Evolutionary conservation across 192 early-diverging fungal species (phyloP).

Genomic region (Paraglomus brasilianum): DNA sequence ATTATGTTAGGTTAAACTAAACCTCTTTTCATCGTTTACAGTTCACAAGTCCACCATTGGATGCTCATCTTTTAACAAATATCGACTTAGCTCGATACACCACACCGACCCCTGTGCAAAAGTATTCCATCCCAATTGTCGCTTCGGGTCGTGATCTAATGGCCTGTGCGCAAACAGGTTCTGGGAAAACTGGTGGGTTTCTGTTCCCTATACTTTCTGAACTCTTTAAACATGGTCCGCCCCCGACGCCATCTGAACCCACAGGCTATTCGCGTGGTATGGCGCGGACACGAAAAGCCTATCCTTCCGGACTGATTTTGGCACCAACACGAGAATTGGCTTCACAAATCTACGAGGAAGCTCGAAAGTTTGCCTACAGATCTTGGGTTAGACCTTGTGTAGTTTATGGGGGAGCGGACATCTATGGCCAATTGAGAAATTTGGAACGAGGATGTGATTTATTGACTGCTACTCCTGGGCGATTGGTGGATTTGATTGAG

Average conservation of each 20-base stretch:
- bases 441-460: slow-evolving; percentile 92
- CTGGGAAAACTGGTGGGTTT: slow-evolving; percentile 95
- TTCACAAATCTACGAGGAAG: slow-evolving; percentile 92
- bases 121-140: slow-evolving; percentile 86
- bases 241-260: slow-evolving; percentile 46
- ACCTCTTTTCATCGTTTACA: slow-evolving; percentile 12
- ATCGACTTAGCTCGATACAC: slow-evolving; percentile 85
- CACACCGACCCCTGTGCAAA: slow-evolving; percentile 94
- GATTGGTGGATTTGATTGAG: slow-evolving; percentile 91
- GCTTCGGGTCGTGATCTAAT: slow-evolving; percentile 87
- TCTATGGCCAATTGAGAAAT: slow-evolving; percentile 81
- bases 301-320: slow-evolving; percentile 81
- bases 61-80: slow-evolving; percentile 85
- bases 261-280: slow-evolving; percentile 44
- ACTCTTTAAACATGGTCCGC: slow-evolving; percentile 80
- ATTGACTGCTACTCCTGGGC: slow-evolving; percentile 94
- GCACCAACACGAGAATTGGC: slow-evolving; percentile 96
- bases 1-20: neutral
- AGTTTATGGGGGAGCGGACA: slow-evolving; percentile 94
- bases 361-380: slow-evolving; percentile 78
- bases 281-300: slow-evolving; percentile 66
- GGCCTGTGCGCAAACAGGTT: slow-evolving; percentile 98
- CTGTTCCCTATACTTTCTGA: slow-evolving; percentile 94
- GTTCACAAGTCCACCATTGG: slow-evolving; percentile 66
- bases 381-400: slow-evolving; percentile 93